Evolutionary conservation across 305 asterid genomes (phyloP), one percentile per base, ranked within the genome.

Genomic region (Coffea humblotiana): DNA sequence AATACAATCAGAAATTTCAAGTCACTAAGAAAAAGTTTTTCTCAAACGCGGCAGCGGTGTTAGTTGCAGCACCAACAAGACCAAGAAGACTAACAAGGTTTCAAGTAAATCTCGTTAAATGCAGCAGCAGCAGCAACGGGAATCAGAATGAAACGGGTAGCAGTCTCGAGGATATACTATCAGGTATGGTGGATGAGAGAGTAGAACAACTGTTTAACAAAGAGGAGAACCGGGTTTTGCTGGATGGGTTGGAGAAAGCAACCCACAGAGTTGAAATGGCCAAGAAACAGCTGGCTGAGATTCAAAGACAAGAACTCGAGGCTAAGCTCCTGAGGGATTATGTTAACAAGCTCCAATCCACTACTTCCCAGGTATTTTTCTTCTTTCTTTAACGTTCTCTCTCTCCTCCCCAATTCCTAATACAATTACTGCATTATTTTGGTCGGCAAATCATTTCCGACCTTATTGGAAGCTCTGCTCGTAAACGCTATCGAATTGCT

Each of bases 171-270:
- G 93, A 89, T 52, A 43, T 85, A 71, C 72, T 95, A 76, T 83
- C 96, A 7, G 96, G 95, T n/a, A 87, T 92, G 84, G 91, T 94
- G 86, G 98, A 88, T 67, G 92, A 88, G 81, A 87, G 89, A 79
- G 95, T 95, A 2, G 96, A 92, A 72, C 82, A 89, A 63, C 89
- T 96, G 43, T 72, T 96, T 80, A 87, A 84, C 76, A 94, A 83
- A 79, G 98, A 96, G 85, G 99, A 94, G 85, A 96, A 96, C 79
- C 77, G 83, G 81, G 96, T 43, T 78, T 82, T 94, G 88, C 83
- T 96, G 45, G 88, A 91, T 75, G 97, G 95, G 77, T 85, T 96
- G 84, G 94, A 91, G 85, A 88, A 91, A 87, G 99, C 98, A 63
- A 84, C 98, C 0, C 81, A 54, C 80, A 89, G 99, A 82, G 97